Conservation (phyloP, 495 filamentous ascomycete species). For the Chlorociboria aeruginascens region DNA sequence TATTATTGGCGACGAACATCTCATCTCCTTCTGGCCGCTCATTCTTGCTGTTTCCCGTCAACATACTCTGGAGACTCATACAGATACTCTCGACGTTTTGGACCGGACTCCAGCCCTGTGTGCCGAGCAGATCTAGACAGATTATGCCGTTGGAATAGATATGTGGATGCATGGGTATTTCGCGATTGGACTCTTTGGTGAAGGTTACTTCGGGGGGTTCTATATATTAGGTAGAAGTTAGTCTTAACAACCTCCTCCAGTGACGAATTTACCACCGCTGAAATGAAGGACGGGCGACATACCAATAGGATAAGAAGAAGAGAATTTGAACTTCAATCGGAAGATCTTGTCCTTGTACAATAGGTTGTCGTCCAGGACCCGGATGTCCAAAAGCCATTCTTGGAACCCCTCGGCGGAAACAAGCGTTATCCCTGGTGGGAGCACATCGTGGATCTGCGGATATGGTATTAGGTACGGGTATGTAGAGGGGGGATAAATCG, state of each 20-base stretch:
- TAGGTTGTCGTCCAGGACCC: slow-evolving; percentile 83
- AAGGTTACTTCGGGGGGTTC: slow-evolving; percentile 94
- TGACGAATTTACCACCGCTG: too few relatives aligned
- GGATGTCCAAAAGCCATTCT: slow-evolving; percentile 90
- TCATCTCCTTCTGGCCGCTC: slow-evolving; percentile 78
- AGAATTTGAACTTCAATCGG: slow-evolving; percentile 80
- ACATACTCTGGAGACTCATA: slow-evolving; percentile 97
- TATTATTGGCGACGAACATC: slow-evolving; percentile 72
- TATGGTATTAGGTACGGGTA: background rate
- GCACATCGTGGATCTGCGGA: slow-evolving; percentile 36
- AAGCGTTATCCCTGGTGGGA: slow-evolving; percentile 65
- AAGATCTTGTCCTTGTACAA: slow-evolving; percentile 73
- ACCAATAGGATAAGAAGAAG: slow-evolving; percentile 83
- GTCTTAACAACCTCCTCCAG: background rate
- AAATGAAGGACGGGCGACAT: slow-evolving; percentile 11
- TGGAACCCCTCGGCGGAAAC: slow-evolving; percentile 70
- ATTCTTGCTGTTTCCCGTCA: slow-evolving; percentile 85
- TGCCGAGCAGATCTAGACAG: slow-evolving; percentile 84
- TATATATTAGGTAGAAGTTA: slow-evolving; percentile 17
- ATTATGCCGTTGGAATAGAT: slow-evolving; percentile 98
- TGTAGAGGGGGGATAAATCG: background rate
- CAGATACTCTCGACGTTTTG: slow-evolving; percentile 95
- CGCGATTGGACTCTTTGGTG: slow-evolving; percentile 47
- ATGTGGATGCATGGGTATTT: slow-evolving; percentile 93
- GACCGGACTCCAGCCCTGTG: slow-evolving; percentile 85